Percentiles rank a stretch among this genome's conserved stretches.
phyloP scores from a whole-genome alignment of 1,284 basidiomycete species.

The Pterulicium gracile region DNA sequence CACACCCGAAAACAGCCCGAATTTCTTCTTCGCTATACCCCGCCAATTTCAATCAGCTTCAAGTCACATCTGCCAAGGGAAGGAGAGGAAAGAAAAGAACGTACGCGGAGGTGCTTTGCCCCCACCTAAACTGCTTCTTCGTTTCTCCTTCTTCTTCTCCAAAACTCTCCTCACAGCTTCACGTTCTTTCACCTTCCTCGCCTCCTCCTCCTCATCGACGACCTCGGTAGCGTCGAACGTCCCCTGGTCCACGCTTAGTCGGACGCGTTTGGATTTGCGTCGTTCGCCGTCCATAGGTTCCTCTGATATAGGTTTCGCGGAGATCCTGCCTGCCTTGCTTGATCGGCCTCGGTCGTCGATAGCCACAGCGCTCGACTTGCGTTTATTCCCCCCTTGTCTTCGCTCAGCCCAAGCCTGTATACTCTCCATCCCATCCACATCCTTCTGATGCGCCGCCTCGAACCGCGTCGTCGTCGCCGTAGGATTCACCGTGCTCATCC shows the following conservation, averaged over 20 bases:
- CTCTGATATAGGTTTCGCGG: neutral
- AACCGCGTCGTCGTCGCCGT: conserved; percentile 33
- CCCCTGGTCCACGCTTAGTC: neutral
- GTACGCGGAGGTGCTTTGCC: conserved; percentile 36
- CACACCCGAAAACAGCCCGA: neutral
- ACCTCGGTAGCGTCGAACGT: conserved; percentile 1
- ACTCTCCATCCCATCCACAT: conserved; percentile 68
- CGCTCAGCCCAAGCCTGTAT: conserved; percentile 54
- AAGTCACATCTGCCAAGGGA: conserved; percentile 1
- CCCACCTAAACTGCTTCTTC: conserved; percentile 29
- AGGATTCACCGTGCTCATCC: conserved; percentile 17
- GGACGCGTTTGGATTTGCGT: neutral
- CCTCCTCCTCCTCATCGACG: conserved; percentile 29
- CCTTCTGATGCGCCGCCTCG: conserved; percentile 46
- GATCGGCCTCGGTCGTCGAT: neutral
- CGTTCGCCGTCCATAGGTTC: neutral
- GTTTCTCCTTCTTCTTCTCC: conserved; percentile 25
- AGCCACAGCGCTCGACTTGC: neutral
- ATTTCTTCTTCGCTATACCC: neutral
- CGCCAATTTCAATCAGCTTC: conserved; percentile 6
- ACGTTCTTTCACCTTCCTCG: conserved; percentile 26
- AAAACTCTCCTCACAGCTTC: conserved; percentile 9
- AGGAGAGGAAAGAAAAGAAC: conserved; percentile 11
- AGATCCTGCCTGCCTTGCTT: neutral
- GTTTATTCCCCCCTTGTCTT: conserved; percentile 19